Conservation (phyloP, 495 filamentous ascomycete genomes). For the Penicillium salamii region DNA sequence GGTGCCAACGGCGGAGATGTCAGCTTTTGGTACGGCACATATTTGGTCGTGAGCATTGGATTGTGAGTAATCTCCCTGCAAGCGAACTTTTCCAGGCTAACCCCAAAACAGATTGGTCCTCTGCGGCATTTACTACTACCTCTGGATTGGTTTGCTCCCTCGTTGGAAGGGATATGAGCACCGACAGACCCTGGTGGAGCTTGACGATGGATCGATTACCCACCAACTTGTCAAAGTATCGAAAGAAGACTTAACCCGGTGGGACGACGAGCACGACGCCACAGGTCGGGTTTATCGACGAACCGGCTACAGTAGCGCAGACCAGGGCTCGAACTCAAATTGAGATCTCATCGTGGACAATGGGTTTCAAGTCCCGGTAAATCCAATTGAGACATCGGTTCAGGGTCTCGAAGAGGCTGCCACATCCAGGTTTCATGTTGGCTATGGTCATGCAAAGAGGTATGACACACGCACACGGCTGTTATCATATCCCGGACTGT, state of each 20-base stretch:
- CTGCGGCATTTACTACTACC: slow-evolving; percentile 54
- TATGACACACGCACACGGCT: too few relatives aligned
- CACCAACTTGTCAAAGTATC: slow-evolving; percentile 57
- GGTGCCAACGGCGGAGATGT: slow-evolving; percentile 57
- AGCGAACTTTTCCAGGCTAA: not conserved
- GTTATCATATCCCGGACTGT: too few relatives aligned
- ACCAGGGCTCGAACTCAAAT: too few relatives aligned
- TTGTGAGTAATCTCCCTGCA: slow-evolving; percentile 46
- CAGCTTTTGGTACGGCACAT: slow-evolving; percentile 66
- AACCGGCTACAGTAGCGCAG: too few relatives aligned
- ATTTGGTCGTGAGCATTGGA: slow-evolving; percentile 52
- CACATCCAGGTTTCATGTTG: too few relatives aligned
- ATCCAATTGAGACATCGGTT: too few relatives aligned
- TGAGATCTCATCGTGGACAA: too few relatives aligned
- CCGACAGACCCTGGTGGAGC: slow-evolving; percentile 47
- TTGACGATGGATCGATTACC: slow-evolving; percentile 46
- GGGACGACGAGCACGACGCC: slow-evolving; percentile 58
- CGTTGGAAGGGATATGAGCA: slow-evolving; percentile 47
- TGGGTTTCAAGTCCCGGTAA: too few relatives aligned
- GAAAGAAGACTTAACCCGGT: slow-evolving; percentile 40
- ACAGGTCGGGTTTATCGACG: slow-evolving; percentile 25
- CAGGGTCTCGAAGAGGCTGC: too few relatives aligned
- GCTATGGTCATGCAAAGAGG: too few relatives aligned
- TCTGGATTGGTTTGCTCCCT: slow-evolving; percentile 54
- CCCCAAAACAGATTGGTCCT: slow-evolving; percentile 32